Base-by-base conservation (phyloP, 306 rosid genomes). In the Cotoneaster glaucophyllus region DNA sequence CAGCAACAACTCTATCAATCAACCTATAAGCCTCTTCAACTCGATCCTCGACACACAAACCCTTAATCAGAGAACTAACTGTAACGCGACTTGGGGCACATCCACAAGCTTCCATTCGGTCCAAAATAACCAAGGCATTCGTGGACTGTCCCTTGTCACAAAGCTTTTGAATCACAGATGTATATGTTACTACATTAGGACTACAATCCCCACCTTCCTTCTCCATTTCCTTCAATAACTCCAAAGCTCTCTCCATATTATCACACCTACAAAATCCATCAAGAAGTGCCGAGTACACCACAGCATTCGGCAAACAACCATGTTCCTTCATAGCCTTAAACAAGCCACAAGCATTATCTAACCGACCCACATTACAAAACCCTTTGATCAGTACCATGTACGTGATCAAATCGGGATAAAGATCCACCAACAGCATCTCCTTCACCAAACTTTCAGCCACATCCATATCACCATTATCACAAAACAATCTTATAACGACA, bases 201-300 rank as follows among this genome's bases (percentile, higher is more conserved):
- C 86, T 32, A 70, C 85, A 82, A 66, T 69, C 80, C 68, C 82
- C 93, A 15, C 86, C 84, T 56, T 68, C 81, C 82, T 88, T 83
- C 89, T 90, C 97, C 97, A 95, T 95, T 87, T 84, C 92, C 65
- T 69, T 84, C 85, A 89, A 84, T 77, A 95, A 76, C 74, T 83
- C 87, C 79, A 90, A 78, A 7, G 91, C 92, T 82, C 70, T 85
- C 54, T 86, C 88, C 87, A 80, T 75, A 4, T 70, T 78, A 43
- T 91, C 93, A 19, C 5, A 74, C 71, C 75, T 79, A 79, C 93
- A 87, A 3, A 86, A 76, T 32, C 95, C 95, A 34, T 90, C 79
- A 31, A 94, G 86, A 82, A 94, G 80, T 22, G 85, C 85, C 0
- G 97, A 90, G 69, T 84, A 87, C 75, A 88, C 88, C 77, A 91